Percentiles rank a stretch among this genome's conserved stretches.
Evolutionary conservation across 345 rosid species (phyloP).

Genomic region (Microthlaspi erraticum): DNA sequence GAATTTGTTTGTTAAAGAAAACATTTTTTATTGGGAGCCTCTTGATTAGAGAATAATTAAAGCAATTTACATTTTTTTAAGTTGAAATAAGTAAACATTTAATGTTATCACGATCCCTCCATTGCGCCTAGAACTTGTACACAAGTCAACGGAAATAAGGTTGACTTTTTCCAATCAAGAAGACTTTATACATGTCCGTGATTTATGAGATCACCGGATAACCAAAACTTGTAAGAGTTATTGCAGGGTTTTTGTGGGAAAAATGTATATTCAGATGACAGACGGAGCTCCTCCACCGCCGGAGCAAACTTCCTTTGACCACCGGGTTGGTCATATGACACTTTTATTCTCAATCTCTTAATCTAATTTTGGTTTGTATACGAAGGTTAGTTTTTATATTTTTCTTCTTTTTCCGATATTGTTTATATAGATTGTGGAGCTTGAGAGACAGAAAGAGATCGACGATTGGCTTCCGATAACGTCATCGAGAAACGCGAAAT

Average conservation of each 20-base stretch:
- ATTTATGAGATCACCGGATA: slow-evolving; percentile 10
- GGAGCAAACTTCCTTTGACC: slow-evolving; percentile 41
- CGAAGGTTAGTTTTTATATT: background rate
- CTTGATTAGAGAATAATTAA: slow-evolving; percentile 28
- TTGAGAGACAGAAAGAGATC: slow-evolving; percentile 60
- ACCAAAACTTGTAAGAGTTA: slow-evolving; percentile 4
- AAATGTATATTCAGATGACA: slow-evolving; percentile 44
- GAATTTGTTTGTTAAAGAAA: background rate
- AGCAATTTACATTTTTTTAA: background rate
- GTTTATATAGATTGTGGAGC: slow-evolving; percentile 15
- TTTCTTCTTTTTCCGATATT: no score
- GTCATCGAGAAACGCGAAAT: slow-evolving; percentile 74
- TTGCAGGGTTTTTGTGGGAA: slow-evolving; percentile 12
- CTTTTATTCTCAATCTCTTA: background rate
- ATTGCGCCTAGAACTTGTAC: slow-evolving; percentile 22
- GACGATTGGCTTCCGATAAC: slow-evolving; percentile 86
- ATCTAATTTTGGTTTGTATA: background rate
- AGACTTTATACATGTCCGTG: background rate
- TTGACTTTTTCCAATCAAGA: slow-evolving; percentile 15
- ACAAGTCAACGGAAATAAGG: slow-evolving; percentile 35
- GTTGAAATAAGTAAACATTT: slow-evolving; percentile 10
- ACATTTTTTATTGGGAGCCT: slow-evolving; percentile 4
- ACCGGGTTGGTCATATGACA: slow-evolving; percentile 32
- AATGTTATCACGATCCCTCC: slow-evolving; percentile 39
- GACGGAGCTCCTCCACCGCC: slow-evolving; percentile 37